These are phyloP conservation scores for Eimeria brunetti DNA, from an alignment of 169 alveolate genomes.

Conservation along the genomic window DNA sequence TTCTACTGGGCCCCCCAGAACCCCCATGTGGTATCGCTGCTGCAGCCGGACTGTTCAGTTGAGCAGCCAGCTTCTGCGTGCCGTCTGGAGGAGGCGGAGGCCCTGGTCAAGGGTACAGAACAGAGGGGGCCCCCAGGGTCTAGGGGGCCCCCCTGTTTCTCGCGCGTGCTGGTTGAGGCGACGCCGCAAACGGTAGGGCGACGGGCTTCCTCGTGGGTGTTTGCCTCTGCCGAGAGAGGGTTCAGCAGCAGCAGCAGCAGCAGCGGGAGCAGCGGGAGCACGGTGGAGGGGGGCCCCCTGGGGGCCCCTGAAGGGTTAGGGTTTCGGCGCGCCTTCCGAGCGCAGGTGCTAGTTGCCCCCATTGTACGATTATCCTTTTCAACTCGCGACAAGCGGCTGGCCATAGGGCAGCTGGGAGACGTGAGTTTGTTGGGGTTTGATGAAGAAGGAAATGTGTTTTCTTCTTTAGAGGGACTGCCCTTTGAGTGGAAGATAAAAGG, in stretches of 20 bases:
- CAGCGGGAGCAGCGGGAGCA: not conserved
- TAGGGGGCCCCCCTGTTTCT: slow-evolving; percentile 43
- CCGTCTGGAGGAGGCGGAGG: not conserved
- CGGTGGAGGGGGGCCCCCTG: not conserved
- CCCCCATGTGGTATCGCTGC: slow-evolving; percentile 48
- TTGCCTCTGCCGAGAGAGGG: slow-evolving; percentile 38
- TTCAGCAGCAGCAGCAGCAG: slow-evolving; percentile 12
- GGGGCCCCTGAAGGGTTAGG: no score
- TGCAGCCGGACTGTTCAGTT: slow-evolving; percentile 58
- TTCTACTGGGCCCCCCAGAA: slow-evolving; percentile 68
- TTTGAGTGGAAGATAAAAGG: slow-evolving; percentile 64
- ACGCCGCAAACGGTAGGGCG: not conserved
- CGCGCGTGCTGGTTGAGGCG: slow-evolving; percentile 70
- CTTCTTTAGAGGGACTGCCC: slow-evolving; percentile 61
- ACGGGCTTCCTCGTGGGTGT: slow-evolving; percentile 71
- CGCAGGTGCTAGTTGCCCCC: slow-evolving; percentile 75
- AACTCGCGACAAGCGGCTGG: slow-evolving; percentile 73
- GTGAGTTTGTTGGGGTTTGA: slow-evolving; percentile 67
- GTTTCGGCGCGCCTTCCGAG: slow-evolving; percentile 9
- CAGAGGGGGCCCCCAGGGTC: not conserved
- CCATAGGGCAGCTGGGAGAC: slow-evolving; percentile 73
- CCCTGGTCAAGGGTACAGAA: not conserved
- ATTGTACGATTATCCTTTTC: slow-evolving; percentile 53
- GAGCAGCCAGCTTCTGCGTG: slow-evolving; percentile 65
- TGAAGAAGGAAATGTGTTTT: slow-evolving; percentile 74